Evolutionary conservation across 2,329 filamentous ascomycete species (phyloP), one percentile per base, ranked within the genome.

Genomic region (Blastomyces parvus): DNA sequence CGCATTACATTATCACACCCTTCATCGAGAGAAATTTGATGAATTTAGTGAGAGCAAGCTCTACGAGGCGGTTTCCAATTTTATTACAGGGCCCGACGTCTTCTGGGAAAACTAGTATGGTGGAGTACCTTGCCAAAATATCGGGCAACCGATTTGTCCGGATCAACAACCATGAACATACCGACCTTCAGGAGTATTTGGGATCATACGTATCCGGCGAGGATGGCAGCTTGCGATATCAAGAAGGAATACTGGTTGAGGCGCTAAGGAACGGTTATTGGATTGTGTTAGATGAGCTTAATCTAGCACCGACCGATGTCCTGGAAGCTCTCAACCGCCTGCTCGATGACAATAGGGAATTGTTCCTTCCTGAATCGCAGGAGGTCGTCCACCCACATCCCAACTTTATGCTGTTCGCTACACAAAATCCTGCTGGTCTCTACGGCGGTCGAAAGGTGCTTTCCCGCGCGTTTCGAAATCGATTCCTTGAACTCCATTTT

Each of bases 131-230:
- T 46, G 93, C 95, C n/a, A 94, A 96, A 71, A 88, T 90, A 62
- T 97, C 91, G 38, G 94, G 95, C 3, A 96, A 99, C 74, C 94
- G 90, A 71, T 99, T 97, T 72, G 91, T 99, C 53, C 86, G 94
- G 65, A 99, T 99, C 80, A 99, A 99, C 78, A 99, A 99, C 69
- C 94, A 99, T 76, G 95, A 99, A 73, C 94, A 99, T 72, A 99
- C 94, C 0, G 94, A 99, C 74, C 80, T 99, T 46, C 94, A 99
- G 75, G 95, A 99, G 73, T 99, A 99, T 71, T 80, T 99, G 6
- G 94, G 94, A 22, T 96, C 91, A 0, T 99, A 99, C 69, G 81
- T 96, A 0, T 97, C 94, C 1, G 89, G 88, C 30, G 78, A 86
- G 0, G 89, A 96, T 71, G 95, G 95, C 5, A 90, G 89, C 65